Percentiles rank a stretch among this genome's conserved stretches.
Conservation (phyloP, 1,139 yeast genomes). For the Pneumocystis jirovecii region DNA sequence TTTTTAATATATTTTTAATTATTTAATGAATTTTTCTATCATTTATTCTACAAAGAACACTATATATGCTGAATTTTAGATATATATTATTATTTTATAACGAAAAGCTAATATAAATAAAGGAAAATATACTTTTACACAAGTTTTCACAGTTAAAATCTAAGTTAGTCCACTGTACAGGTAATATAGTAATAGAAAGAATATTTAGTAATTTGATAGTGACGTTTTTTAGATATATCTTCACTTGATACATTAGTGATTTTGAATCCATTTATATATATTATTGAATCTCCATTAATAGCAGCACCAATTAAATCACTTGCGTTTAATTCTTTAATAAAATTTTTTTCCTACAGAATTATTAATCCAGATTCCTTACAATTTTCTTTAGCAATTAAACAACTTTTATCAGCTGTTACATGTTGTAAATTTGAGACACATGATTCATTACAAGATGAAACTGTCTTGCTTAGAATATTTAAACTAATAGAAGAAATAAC, state of each 20-base stretch:
- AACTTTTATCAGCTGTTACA: constrained; percentile 62
- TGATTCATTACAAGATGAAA: constrained; percentile 85
- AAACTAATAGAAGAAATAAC: constrained; percentile 57
- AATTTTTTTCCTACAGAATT: constrained; percentile 50
- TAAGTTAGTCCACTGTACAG: neutral
- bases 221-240: constrained; percentile 26
- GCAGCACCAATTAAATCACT: constrained; percentile 75
- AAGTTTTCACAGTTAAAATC: neutral
- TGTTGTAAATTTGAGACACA: constrained; percentile 95
- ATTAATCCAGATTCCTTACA: constrained; percentile 34
- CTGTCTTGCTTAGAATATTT: constrained; percentile 71
- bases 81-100: neutral
- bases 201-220: neutral
- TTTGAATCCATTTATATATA: constrained; percentile 71
- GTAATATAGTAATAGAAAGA: neutral
- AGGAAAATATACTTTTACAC: neutral
- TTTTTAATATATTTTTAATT: neutral
- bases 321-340: constrained; percentile 62
- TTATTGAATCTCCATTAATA: constrained; percentile 72
- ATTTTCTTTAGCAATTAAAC: constrained; percentile 37
- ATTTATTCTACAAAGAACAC: neutral
- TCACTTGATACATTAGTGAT: constrained; percentile 59
- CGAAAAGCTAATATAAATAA: neutral
- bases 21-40: neutral
- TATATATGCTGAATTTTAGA: neutral